Percentiles rank a stretch among this genome's conserved stretches.
Evolutionary conservation across 2,329 filamentous ascomycete genomes (phyloP).

Genomic region (Colletotrichum tamarilloi): DNA sequence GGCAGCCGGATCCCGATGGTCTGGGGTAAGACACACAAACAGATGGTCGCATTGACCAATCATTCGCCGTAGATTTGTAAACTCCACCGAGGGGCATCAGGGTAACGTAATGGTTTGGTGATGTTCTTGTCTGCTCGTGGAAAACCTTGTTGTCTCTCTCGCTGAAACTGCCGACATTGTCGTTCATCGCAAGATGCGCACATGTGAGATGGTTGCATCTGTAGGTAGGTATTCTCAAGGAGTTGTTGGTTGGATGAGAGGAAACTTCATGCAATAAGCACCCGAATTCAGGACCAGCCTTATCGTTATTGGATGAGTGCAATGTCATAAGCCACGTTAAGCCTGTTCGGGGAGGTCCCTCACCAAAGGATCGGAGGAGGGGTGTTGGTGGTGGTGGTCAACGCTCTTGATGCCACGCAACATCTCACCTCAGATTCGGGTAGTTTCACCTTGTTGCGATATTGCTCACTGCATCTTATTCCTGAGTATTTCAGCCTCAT

Average conservation of each 20-base stretch:
- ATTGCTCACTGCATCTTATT: background rate
- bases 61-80: constrained; percentile 18
- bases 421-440: background rate
- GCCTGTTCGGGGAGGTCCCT: constrained; percentile 14
- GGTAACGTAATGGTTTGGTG: constrained; percentile 30
- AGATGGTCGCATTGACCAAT: constrained; percentile 20
- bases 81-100: constrained; percentile 6
- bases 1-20: constrained; percentile 1
- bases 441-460: background rate
- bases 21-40: constrained; percentile 31
- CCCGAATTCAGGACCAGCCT: background rate
- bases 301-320: background rate
- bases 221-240: background rate
- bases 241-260: background rate
- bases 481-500: background rate
- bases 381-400: background rate
- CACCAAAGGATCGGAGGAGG: background rate
- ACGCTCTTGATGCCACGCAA: background rate
- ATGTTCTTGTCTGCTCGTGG: background rate
- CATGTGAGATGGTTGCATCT: background rate
- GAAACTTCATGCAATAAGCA: background rate
- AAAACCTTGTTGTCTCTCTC: constrained; percentile 11
- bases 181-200: background rate
- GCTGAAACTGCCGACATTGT: background rate
- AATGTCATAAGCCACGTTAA: constrained; percentile 26